A percentile compares a stretch with the other conserved stretches of the same genome.
phyloP scores from a whole-genome alignment of 2,329 filamentous ascomycete species.

The Monilinia vaccinii-corymbosi region DNA sequence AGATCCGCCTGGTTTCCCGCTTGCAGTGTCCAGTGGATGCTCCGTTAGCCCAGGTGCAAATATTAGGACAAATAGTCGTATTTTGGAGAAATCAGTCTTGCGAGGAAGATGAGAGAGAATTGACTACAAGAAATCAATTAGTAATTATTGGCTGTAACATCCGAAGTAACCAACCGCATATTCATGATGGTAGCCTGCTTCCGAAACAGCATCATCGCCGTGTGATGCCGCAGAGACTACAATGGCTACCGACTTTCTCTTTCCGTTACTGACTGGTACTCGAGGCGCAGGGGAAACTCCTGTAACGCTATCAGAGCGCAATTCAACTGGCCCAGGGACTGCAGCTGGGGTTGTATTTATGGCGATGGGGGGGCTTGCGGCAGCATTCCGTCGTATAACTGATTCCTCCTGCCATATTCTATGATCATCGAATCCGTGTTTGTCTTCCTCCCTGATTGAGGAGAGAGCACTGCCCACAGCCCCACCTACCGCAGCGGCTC shows the following conservation, averaged over 20 bases:
- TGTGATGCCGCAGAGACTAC: constrained; percentile 73
- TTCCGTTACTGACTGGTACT: constrained; percentile 18
- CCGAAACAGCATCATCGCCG: constrained; percentile 48
- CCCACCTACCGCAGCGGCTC: constrained; percentile 73
- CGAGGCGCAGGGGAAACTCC: constrained; percentile 25
- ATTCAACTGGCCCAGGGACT: constrained; percentile 16
- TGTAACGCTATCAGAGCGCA: constrained; percentile 20
- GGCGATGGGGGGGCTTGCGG: constrained; percentile 27
- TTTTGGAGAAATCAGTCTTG: constrained; percentile 61
- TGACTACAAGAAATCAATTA: constrained; percentile 43
- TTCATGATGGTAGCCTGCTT: constrained; percentile 58
- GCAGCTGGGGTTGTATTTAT: constrained; percentile 25
- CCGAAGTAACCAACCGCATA: constrained; percentile 59
- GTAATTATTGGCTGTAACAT: not conserved
- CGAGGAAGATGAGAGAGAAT: constrained; percentile 83
- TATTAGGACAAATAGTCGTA: constrained; percentile 80
- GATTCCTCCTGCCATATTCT: constrained; percentile 90
- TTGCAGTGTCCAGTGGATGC: constrained; percentile 42
- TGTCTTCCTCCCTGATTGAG: constrained; percentile 77
- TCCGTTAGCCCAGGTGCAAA: constrained; percentile 77
- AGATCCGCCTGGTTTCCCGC: constrained; percentile 52
- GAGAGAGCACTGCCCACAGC: constrained; percentile 74
- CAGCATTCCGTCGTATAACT: constrained; percentile 50
- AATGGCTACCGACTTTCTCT: constrained; percentile 73
- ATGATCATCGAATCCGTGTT: constrained; percentile 72